Percentiles rank a stretch among this genome's conserved stretches.
phyloP scores from a whole-genome alignment of 768 basidiomycete species.

The Myochromella boudieri region DNA sequence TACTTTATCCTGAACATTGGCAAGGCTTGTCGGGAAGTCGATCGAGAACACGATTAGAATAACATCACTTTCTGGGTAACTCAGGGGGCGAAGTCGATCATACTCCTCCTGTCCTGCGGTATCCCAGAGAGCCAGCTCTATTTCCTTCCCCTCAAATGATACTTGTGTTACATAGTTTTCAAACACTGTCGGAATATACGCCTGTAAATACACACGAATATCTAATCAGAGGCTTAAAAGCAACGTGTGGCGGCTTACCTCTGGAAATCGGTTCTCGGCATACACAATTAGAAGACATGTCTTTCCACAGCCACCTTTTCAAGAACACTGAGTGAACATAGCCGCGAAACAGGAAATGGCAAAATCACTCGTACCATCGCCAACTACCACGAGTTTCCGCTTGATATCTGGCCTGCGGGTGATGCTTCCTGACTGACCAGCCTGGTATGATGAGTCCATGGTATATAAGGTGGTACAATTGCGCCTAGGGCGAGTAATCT shows the following conservation, averaged over 20 bases:
- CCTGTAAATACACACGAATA: conserved; percentile 43
- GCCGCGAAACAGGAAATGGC: conserved; percentile 4
- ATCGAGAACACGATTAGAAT: conserved; percentile 94
- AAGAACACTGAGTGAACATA: conserved; percentile 15
- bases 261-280: conserved; percentile 94
- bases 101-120: conserved; percentile 98
- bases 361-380: conserved; percentile 61
- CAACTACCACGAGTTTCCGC: conserved; percentile 86
- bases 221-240: conserved; percentile 15
- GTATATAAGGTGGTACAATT: conserved; percentile 12
- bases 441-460: conserved; percentile 28
- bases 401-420: conserved; percentile 74
- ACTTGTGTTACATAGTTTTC: conserved; percentile 93
- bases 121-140: conserved; percentile 98
- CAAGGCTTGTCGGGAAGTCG: conserved; percentile 89
- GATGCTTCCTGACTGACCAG: conserved; percentile 25
- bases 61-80: conserved; percentile 87
- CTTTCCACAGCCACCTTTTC: conserved; percentile 82
- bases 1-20: conserved; percentile 89
- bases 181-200: conserved; percentile 92
- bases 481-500: conserved; percentile 2
- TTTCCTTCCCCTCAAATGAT: conserved; percentile 80
- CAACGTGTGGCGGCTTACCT: conserved; percentile 49
- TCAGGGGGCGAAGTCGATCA: conserved; percentile 81
- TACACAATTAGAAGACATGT: conserved; percentile 96